Evolutionary conservation across 768 basidiomycete species (phyloP).

Genomic region (Inosperma sp.): DNA sequence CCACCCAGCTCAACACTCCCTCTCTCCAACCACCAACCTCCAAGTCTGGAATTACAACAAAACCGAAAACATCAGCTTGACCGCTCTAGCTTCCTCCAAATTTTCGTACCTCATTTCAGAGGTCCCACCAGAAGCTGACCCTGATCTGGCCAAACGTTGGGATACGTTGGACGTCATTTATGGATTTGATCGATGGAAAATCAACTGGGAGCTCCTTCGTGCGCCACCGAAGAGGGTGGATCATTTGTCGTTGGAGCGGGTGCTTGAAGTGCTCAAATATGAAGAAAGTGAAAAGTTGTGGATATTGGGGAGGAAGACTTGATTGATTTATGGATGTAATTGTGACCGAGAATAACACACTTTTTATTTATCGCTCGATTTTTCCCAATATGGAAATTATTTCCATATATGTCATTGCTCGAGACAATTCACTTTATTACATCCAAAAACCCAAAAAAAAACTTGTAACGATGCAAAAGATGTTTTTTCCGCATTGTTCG

Average conservation of each 20-base stretch:
- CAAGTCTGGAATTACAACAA: slow-evolving; percentile 72
- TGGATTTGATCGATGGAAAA: slow-evolving; percentile 39
- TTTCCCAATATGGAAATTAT: too few relatives aligned
- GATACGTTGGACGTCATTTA: slow-evolving; percentile 37
- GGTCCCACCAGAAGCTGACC: slow-evolving; percentile 24
- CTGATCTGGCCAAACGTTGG: slow-evolving; percentile 34
- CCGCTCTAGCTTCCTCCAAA: slow-evolving; percentile 34
- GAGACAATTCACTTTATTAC: too few relatives aligned
- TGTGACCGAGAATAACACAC: background rate
- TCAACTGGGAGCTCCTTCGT: slow-evolving; percentile 23
- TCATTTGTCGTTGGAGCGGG: slow-evolving; percentile 18
- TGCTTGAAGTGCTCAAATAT: slow-evolving; percentile 32
- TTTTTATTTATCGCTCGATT: too few relatives aligned
- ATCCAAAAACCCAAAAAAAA: too few relatives aligned
- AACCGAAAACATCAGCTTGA: slow-evolving; percentile 57
- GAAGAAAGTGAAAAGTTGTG: slow-evolving; percentile 41
- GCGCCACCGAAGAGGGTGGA: slow-evolving; percentile 3
- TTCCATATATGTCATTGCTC: too few relatives aligned
- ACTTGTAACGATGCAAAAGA: too few relatives aligned
- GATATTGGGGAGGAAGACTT: slow-evolving; percentile 40
- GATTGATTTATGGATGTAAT: too few relatives aligned
- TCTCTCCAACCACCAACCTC: slow-evolving; percentile 1
- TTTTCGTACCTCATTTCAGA: slow-evolving; percentile 69
- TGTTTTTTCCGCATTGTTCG: too few relatives aligned
- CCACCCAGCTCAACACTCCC: slow-evolving; percentile 18